Evolutionary conservation across 345 rosid species (phyloP), one percentile per base, ranked within the genome.

Genomic region (Citrus reticulata): DNA sequence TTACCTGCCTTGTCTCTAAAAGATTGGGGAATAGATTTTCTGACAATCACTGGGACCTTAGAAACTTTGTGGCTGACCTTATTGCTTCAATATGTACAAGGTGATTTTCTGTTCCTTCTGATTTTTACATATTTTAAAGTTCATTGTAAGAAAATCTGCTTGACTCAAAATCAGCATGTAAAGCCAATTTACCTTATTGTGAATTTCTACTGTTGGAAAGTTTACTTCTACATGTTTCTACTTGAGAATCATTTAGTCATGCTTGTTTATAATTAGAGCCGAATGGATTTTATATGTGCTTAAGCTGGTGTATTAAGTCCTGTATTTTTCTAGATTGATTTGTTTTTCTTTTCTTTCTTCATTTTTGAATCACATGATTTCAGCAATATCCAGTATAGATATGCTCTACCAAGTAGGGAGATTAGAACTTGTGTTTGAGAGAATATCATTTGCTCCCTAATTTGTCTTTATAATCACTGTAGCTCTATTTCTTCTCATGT

Each of bases 31-130:
- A 77, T 81, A 89, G 87, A 71, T 76, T 88, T 55, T 84, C 90
- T 16, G 93, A 95, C 83, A 89, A 87, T 78, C 96, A 93, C 82
- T 93, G 97, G 98, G 90, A 90, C 60, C 90, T 95, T 74, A 87
- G 97, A 81, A 85, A 95, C 85, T 90, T 90, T 74, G 51, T 95
- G 46, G 97, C 93, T 32, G 81, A 81, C 75, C 87, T 91, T 27
- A 74, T 93, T 78, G 91, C 93, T 82, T 89, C 83, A 75, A 87
- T 90, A 80, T 95, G 93, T 89, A 89, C 86, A 86, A 89, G 96
- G 97, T 92, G 77, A 75, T 72, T 51, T 22, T 73, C 49, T 66
- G 60, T 1, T 73, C 32, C 46, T 30, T 46, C 58, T 55, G 60
- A 46, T 61, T 73, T 66, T 54, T 68, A 14, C 11, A 35, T 73